These are phyloP conservation scores for Physcomitrium patens DNA, from an alignment of 225 moss, liverwort and hornwort species.

Conservation along the genomic window DNA sequence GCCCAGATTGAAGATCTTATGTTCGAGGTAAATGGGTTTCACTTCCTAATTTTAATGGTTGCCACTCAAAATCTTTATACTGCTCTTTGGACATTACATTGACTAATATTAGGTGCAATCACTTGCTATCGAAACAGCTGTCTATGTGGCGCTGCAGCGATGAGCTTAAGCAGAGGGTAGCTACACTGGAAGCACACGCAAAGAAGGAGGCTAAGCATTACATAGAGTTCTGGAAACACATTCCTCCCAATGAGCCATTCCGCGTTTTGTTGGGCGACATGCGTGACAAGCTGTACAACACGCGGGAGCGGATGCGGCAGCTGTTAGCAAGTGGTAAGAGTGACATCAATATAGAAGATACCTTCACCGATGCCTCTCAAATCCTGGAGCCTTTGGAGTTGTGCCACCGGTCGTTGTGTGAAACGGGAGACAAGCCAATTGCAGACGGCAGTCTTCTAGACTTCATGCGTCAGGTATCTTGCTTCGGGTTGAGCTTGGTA, in stretches of 20 bases:
- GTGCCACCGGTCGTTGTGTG: slow-evolving; percentile 79
- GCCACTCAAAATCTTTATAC: background rate
- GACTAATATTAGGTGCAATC: background rate
- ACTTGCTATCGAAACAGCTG: slow-evolving; percentile 40
- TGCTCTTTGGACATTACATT: background rate
- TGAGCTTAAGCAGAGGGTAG: slow-evolving; percentile 58
- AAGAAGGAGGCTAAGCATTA: slow-evolving; percentile 79
- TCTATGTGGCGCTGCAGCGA: slow-evolving; percentile 83
- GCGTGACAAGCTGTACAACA: slow-evolving; percentile 90
- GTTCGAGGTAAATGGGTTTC: slow-evolving; percentile 47
- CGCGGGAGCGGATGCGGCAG: slow-evolving; percentile 91
- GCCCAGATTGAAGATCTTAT: slow-evolving; percentile 68
- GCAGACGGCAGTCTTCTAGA: slow-evolving; percentile 93
- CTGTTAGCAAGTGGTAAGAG: slow-evolving; percentile 78
- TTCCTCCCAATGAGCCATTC: slow-evolving; percentile 90
- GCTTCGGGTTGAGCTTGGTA: slow-evolving; percentile 87
- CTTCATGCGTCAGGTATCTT: slow-evolving; percentile 97
- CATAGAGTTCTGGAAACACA: slow-evolving; percentile 95
- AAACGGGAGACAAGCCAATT: slow-evolving; percentile 89
- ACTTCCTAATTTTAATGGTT: background rate
- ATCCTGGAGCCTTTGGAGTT: slow-evolving; percentile 93
- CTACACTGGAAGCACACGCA: slow-evolving; percentile 43
- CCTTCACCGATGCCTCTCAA: slow-evolving; percentile 71
- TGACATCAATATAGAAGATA: slow-evolving; percentile 79
- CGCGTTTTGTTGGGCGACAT: slow-evolving; percentile 88